phyloP scores from a whole-genome alignment of 768 basidiomycete genomes.

The Phaeolepiota aurea region DNA sequence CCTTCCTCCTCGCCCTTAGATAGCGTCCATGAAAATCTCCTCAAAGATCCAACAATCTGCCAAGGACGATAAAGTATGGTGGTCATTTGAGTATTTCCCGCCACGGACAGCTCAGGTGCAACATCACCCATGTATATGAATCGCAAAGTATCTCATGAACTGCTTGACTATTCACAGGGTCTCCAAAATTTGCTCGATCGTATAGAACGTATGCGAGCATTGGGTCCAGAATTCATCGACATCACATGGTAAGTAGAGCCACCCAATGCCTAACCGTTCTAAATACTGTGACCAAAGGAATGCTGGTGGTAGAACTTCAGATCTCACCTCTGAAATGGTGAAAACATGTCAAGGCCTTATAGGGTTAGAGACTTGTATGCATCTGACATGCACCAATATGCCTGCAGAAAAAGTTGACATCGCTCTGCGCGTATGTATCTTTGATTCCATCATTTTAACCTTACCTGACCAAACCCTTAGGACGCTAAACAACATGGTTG shows the following conservation, averaged over 20 bases:
- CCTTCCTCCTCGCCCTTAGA: slow-evolving; percentile 14
- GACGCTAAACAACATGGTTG: slow-evolving; percentile 87
- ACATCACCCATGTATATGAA: not conserved
- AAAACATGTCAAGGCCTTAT: slow-evolving; percentile 90
- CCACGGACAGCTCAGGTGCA: slow-evolving; percentile 87
- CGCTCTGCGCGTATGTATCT: slow-evolving; percentile 65
- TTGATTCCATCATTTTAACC: slow-evolving; percentile 2
- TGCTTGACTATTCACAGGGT: slow-evolving; percentile 37
- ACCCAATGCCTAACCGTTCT: slow-evolving; percentile 1
- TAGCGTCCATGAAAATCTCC: slow-evolving; percentile 77
- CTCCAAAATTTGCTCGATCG: slow-evolving; percentile 95
- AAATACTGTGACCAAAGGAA: slow-evolving; percentile 50
- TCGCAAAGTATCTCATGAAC: not conserved
- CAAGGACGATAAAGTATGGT: slow-evolving; percentile 86
- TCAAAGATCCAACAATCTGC: slow-evolving; percentile 85
- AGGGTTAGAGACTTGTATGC: slow-evolving; percentile 97
- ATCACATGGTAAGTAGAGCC: slow-evolving; percentile 74
- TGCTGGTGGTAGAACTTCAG: slow-evolving; percentile 92
- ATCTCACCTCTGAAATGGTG: slow-evolving; percentile 88
- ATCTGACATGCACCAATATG: slow-evolving; percentile 98
- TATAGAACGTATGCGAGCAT: slow-evolving; percentile 93
- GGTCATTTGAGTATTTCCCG: slow-evolving; percentile 99
- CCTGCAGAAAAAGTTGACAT: slow-evolving; percentile 91
- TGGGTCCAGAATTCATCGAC: slow-evolving; percentile 97
- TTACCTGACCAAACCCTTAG: slow-evolving; percentile 27